Base-by-base conservation (phyloP, 2,329 filamentous ascomycete species). In the Microsporum audouinii region DNA sequence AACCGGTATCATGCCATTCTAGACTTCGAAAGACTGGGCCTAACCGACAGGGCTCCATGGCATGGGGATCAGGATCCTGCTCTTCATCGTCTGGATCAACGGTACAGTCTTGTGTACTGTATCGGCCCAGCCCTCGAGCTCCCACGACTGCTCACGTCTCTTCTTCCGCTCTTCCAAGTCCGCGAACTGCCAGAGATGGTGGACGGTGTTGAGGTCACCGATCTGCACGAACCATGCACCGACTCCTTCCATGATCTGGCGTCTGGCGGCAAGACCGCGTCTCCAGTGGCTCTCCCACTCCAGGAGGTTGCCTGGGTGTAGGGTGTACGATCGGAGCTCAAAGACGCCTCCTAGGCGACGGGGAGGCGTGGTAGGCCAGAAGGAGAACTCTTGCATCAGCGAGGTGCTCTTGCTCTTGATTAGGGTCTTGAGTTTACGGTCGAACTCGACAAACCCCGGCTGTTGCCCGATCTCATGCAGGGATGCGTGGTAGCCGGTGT, bases 231-330 rank as follows among this genome's bases (percentile, higher is more conserved):
- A 99, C 94, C 94, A 99, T 5, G 94, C 94, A 36, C 92, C 91
- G 0, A 96, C 91, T 12, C 94, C 94, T 76, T 99, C 94, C 94
- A 99, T 99, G 60, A 97, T 92, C 76, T 97, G 91, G 57, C 91
- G 84, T 58, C 94, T 84, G 1, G 94, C 94, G 75, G 89, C 88
- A 60, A 99, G 82, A 31, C 94, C 94, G 65, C 89, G 86, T 63
- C 95, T 84, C 94, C 94, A 99, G 77, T 99, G 94, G 45, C 89
- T 95, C 81, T 99, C 94, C 94, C 94, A 99, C 77, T 99, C 94
- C 5, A 99, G 82, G 49, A 99, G 81, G 73, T 96, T 96, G 47
- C 94, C 94, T 0, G 94, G 94, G 72, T 96, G 90, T 27, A 99
- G 82, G 3, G 91, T 96, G 79, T 99, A 99, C 1, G 94, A 96